These are phyloP conservation scores for Francoa sonchifolia DNA, from an alignment of 441 rosid species.

Conservation along the genomic window DNA sequence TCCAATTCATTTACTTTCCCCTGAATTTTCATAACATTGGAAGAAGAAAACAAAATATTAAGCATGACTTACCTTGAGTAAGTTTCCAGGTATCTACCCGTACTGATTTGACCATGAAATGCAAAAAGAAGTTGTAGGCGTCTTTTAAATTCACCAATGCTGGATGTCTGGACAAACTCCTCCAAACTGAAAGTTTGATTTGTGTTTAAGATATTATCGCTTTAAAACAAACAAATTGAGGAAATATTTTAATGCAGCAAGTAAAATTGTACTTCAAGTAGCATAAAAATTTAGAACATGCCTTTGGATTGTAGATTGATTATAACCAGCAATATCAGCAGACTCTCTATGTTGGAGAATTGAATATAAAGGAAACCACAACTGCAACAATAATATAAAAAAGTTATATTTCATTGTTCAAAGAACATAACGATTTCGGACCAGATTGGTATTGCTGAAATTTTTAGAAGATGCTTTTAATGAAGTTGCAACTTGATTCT, in stretches of 20 bases:
- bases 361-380: slow-evolving; percentile 89
- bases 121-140: slow-evolving; percentile 85
- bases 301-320: slow-evolving; percentile 60
- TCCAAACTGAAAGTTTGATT: slow-evolving; percentile 51
- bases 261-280: slow-evolving; percentile 6
- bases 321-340: slow-evolving; percentile 30
- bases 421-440: neutral
- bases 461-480: too few species aligned
- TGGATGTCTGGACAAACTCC: slow-evolving; percentile 76
- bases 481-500: too few species aligned
- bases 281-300: slow-evolving; percentile 15
- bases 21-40: neutral
- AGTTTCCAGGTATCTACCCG: slow-evolving; percentile 43
- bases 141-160: slow-evolving; percentile 75
- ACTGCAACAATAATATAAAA: slow-evolving; percentile 38
- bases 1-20: neutral
- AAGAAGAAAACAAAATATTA: neutral
- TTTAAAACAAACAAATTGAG: slow-evolving; percentile 1
- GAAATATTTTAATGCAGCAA: neutral
- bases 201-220: slow-evolving; percentile 6
- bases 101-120: slow-evolving; percentile 64
- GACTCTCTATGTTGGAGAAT: slow-evolving; percentile 44
- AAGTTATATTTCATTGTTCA: too few species aligned
- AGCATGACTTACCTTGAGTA: slow-evolving; percentile 50
- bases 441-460: too few species aligned